Evolutionary conservation across 2,329 filamentous ascomycete genomes (phyloP).

Genomic region (Colletotrichum tofieldiae): DNA sequence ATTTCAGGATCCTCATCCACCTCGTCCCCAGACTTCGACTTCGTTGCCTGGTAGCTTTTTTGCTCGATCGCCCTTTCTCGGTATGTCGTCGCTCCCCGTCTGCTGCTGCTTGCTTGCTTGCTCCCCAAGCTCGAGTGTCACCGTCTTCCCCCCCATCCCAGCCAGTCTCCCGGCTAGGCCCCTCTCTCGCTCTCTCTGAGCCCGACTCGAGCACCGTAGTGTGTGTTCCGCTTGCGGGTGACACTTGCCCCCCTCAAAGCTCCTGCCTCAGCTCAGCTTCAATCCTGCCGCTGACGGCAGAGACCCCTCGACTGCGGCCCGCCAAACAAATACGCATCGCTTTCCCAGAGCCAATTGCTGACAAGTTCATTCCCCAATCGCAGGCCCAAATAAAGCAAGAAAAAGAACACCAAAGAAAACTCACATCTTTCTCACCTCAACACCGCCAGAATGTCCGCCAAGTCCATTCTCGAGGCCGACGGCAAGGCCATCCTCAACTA

Average conservation of each 20-base stretch:
- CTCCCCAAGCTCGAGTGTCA: conserved; percentile 21
- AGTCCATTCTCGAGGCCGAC: conserved; percentile 98
- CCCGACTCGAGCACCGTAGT: conserved; percentile 19
- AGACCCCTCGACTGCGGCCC: conserved; percentile 1
- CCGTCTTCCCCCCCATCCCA: conserved; percentile 19
- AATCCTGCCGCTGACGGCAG: conserved; percentile 22
- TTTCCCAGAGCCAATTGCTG: conserved; percentile 29
- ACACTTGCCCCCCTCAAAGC: conserved; percentile 24
- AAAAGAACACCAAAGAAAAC: conserved; percentile 38
- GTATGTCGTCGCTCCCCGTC: conserved; percentile 26
- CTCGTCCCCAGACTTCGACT: conserved; percentile 40
- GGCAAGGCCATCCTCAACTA: conserved; percentile 99
- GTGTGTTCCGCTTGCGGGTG: conserved; percentile 33
- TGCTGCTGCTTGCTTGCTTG: conserved; percentile 1
- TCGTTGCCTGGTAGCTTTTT: conserved; percentile 33
- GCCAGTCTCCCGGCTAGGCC: not conserved
- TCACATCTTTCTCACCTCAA: conserved; percentile 27
- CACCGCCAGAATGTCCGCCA: conserved; percentile 70
- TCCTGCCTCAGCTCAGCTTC: conserved; percentile 16
- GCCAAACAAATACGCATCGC: conserved; percentile 10
- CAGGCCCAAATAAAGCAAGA: conserved; percentile 34
- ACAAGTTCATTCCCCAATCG: conserved; percentile 5
- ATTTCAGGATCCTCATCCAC: conserved; percentile 40
- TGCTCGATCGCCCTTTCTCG: conserved; percentile 29
- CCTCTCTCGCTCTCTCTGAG: conserved; percentile 9